Base-by-base conservation (phyloP, 2,329 filamentous ascomycete species). In the Ramularia collo-cygni region DNA sequence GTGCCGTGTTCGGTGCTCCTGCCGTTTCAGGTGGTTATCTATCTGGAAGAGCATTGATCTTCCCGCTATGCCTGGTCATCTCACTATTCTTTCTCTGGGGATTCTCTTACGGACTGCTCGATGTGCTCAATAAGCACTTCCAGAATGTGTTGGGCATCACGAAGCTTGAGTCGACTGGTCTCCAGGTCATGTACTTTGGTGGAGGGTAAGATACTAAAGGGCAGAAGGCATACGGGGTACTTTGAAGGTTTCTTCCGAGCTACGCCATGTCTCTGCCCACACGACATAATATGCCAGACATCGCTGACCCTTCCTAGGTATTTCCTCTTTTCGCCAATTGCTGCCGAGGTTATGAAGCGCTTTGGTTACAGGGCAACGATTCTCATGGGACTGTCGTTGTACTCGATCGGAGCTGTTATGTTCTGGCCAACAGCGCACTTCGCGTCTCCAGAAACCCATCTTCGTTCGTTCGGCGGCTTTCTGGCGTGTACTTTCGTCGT, bases 41-140 rank as follows among this genome's bases (percentile, higher is more conserved):
- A 34, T 68, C 67, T 12, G 61, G 64, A 46, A 57, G 63, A 42
- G 59, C 64, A 59, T 65, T 72, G 38, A 68, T 74, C 54, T 62
- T 70, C 47, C 71, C 71, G 8, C 64, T 74, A 34, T 48, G 56
- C 10, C 55, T 70, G 31, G 65, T 71, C 57, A 71, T 67, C 30
- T 61, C 63, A 21, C 62, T 71, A 31, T 70, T 71, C 62, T 71
- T 70, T 60, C 58, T 63, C 39, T 63, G 61, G 21, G 59, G 59
- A 29, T 62, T 62, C 54, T 55, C 53, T n/a, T 61, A 62, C 48
- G 59, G 59, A 44, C 41, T 52, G 3, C 44, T 53, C 16, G 51
- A 53, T 46, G 50, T 50, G n/a, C 46, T 60, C 28, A 61, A 61
- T 50, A 63, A 63, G 52, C 60, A 63, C 38, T 63, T 63, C 45